Percentiles rank a stretch among this genome's conserved stretches.
These are phyloP conservation scores for Tulasnella sp. DNA, from an alignment of 768 basidiomycete species.

Conservation along the genomic window DNA sequence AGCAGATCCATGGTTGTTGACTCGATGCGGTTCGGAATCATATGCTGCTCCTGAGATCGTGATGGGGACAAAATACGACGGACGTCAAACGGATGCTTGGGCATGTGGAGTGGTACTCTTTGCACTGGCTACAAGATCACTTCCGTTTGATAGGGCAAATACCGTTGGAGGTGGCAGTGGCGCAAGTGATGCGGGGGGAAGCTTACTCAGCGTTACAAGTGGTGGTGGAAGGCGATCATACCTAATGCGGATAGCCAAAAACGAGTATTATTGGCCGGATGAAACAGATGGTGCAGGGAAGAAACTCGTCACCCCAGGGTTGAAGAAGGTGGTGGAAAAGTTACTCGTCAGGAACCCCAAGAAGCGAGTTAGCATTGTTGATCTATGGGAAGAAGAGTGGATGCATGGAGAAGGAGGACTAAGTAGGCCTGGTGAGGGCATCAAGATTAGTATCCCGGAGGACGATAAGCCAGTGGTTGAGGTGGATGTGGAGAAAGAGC, in stretches of 20 bases:
- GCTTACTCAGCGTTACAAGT: conserved; percentile 23
- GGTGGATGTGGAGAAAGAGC: neutral
- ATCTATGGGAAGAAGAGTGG: conserved; percentile 47
- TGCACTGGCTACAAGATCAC: conserved; percentile 50
- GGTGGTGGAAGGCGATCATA: conserved; percentile 38
- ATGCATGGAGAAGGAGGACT: conserved; percentile 31
- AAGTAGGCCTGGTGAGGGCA: conserved; percentile 17
- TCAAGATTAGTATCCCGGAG: conserved; percentile 2
- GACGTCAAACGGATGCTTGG: conserved; percentile 77
- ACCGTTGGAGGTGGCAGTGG: conserved; percentile 24
- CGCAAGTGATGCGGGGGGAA: conserved; percentile 16
- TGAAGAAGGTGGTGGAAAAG: conserved; percentile 41
- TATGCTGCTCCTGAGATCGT: conserved; percentile 76
- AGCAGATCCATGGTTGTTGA: conserved; percentile 46
- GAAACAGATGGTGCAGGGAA: conserved; percentile 24
- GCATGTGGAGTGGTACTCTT: conserved; percentile 80
- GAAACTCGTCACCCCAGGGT: conserved; percentile 28
- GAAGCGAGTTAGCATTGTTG: conserved; percentile 46
- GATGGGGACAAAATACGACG: conserved; percentile 58
- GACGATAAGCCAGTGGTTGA: neutral
- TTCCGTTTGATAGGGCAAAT: conserved; percentile 50
- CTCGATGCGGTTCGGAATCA: conserved; percentile 77
- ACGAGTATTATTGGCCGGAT: conserved; percentile 61
- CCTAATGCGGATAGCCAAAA: conserved; percentile 68
- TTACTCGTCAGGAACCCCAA: conserved; percentile 59